Evolutionary conservation across 2,329 filamentous ascomycete species (phyloP), one percentile per base, ranked within the genome.

Genomic region (Penicillium sclerotiorum): DNA sequence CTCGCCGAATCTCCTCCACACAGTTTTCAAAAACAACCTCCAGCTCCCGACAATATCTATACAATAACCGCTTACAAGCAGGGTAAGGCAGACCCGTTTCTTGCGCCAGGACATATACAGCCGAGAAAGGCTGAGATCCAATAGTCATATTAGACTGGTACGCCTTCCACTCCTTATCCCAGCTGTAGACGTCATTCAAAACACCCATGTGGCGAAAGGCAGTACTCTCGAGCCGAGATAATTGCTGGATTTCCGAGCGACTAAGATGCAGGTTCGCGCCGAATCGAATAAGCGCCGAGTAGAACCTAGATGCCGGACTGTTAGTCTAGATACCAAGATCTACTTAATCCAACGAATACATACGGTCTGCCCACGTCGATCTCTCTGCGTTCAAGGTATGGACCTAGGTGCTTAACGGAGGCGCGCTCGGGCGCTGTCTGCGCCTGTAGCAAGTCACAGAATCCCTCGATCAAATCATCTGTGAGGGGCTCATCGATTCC

Each of bases 131-230:
- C 7, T 20, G 44, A 1, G 57, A 28, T 20, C 57, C 57, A 41
- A 58, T 56, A 12, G 54, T 47, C 17, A 20, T 32, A 15, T 46
- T 45, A 2, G 37, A 37, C 23, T 54, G 51, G 35, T 53, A 50
- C 8, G 48, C 40, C 30, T 50, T 55, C 51, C 53, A 60, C 47
- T 59, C 56, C 6, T 45, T 47, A 12, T 59, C 54, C 57, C 57
- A 60, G 43, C 57, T 60, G 39, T 55, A 60, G 1, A 60, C 49
- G 39, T 60, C 57, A 40, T 60, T 60, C 17, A 60, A 40, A 2
- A 50, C 41, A 21, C 57, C 47, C 36, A 57, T 17, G 32, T 57
- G 54, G n/a, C 56, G 46, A 18, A 59, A 60, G 4, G 56, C 45
- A 12, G 13, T 36, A 25, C 56, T 53, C 38, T 57, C 56, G 8